Base-by-base conservation (phyloP, 345 rosid species). In the Populus pruinosa region DNA sequence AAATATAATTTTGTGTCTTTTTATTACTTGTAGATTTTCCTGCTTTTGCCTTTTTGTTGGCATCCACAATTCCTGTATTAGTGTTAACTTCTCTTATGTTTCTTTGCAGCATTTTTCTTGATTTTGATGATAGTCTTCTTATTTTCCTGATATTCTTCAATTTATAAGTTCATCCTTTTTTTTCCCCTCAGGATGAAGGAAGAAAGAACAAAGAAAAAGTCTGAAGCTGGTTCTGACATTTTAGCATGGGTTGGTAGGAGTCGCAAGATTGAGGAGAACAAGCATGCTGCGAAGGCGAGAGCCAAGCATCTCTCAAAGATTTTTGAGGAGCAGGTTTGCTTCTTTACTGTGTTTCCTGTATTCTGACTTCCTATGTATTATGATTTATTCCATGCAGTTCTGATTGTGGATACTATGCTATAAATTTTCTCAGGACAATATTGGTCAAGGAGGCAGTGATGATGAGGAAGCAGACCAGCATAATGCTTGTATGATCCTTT, bases 321-420 rank as follows among this genome's bases (percentile, higher is more conserved):
- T 80, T 92, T 96, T 85, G 98, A 96, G 86, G 98, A 96, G 88
- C 97, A 91, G 91, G 99, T 96, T 69, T 44, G 67, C 76, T 63
- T 69, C 78, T 50, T 17, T 65, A 6, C 8, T 43, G 20, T 35
- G 23, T 33, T 41, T 18, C n/a, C 76, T 75, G 49, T 61, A 62
- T 77, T 78, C 55, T 78, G 33, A 79, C 36, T 78, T 56, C 33
- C 72, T 69, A n/a, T 39, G 47, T 68, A 44, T 66, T 67, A 43
- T 66, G 62, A 25, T 70, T 79, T 38, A 12, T 76, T 71, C 67
- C 17, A 49, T 73, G 33, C 71, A 62, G 50, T 76, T 9, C 55
- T 78, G 62, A 27, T 73, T 49, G 68, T 63, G 76, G 73, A 71
- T 78, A 29, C 27, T 39, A 41, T 63, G 79, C 39, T 69, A 13